Percentiles rank a stretch among this genome's conserved stretches.
Evolutionary conservation across 2,329 filamentous ascomycete species (phyloP).

Genomic region (Akanthomyces lecanii): DNA sequence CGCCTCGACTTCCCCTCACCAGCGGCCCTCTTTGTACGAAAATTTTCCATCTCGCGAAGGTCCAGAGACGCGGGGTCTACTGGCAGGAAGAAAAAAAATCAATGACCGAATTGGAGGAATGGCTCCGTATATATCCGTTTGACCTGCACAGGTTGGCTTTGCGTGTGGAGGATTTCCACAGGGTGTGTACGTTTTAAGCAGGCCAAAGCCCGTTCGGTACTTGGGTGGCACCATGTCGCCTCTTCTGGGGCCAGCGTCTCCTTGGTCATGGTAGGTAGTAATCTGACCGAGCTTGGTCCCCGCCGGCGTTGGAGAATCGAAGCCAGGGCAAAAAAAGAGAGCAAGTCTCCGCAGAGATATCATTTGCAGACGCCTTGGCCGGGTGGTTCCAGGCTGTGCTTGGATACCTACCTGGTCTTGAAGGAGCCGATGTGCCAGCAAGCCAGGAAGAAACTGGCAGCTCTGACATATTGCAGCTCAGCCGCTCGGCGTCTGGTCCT

Average conservation of each 20-base stretch:
- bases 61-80: background rate
- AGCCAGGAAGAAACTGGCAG: background rate
- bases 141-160: background rate
- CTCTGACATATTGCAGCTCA: background rate
- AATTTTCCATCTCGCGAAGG: background rate
- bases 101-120: background rate
- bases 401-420: background rate
- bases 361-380: background rate
- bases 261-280: background rate
- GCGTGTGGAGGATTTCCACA: conserved; percentile 14
- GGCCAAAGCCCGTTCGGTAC: background rate
- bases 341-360: background rate
- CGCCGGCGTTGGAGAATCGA: background rate
- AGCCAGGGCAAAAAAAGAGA: background rate
- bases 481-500: background rate
- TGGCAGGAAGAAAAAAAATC: background rate
- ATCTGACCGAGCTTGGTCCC: background rate
- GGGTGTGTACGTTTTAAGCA: background rate
- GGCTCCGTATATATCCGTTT: conserved; percentile 10
- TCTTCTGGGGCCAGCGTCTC: background rate
- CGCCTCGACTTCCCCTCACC: background rate
- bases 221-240: background rate
- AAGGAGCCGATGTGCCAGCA: background rate
- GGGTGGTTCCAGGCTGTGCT: background rate
- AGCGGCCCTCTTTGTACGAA: conserved; percentile 3